Evolutionary conservation across 768 basidiomycete species (phyloP).

Genomic region (Leucogyrophana mollusca): DNA sequence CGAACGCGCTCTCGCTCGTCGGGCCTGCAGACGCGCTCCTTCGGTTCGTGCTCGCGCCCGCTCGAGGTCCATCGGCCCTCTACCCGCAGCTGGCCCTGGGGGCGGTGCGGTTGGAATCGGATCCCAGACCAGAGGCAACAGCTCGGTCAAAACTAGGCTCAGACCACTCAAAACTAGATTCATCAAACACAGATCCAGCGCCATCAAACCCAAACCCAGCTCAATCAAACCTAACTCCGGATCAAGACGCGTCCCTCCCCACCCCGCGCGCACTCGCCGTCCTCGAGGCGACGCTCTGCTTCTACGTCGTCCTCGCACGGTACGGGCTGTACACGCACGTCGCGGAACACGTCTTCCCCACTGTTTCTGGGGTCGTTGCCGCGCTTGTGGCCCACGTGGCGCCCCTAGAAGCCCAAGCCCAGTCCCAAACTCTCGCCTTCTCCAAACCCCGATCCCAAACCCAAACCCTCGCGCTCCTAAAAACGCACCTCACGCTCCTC

Average conservation of each 20-base stretch:
- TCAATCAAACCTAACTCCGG: too few relatives aligned
- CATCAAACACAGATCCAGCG: too few relatives aligned
- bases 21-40: conserved; percentile 65
- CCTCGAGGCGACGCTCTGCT: conserved; percentile 52
- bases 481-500: conserved; percentile 35
- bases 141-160: too few relatives aligned
- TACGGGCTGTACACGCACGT: conserved; percentile 80
- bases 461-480: too few relatives aligned
- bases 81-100: too few relatives aligned
- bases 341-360: conserved; percentile 40
- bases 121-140: too few relatives aligned
- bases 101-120: too few relatives aligned
- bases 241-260: conserved; percentile 39
- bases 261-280: conserved; percentile 41
- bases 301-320: conserved; percentile 64
- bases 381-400: conserved; percentile 42
- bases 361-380: conserved; percentile 55
- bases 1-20: conserved; percentile 56
- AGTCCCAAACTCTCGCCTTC: too few relatives aligned
- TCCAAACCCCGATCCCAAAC: background rate
- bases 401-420: too few relatives aligned
- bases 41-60: conserved; percentile 64
- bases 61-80: too few relatives aligned
- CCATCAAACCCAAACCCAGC: too few relatives aligned
- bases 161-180: too few relatives aligned